Conservation (phyloP, 805 yeast species). For the Saccharomycopsis fermentans region DNA sequence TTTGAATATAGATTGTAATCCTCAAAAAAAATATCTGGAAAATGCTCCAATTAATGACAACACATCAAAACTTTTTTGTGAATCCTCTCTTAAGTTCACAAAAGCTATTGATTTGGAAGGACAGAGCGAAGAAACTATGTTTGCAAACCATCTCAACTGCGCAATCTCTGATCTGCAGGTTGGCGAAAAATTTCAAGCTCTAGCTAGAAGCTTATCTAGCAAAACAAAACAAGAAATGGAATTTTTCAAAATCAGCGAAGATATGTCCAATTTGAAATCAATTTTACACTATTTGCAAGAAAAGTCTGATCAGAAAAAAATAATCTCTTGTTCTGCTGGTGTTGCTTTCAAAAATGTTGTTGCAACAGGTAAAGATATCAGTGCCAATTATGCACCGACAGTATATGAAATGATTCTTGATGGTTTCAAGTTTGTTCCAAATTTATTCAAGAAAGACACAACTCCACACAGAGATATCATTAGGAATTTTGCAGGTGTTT, state of each 20-base stretch:
- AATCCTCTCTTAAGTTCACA: too few relatives aligned
- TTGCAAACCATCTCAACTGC: slow-evolving; percentile 17
- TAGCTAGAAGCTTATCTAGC: slow-evolving; percentile 41
- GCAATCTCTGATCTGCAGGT: slow-evolving; percentile 26
- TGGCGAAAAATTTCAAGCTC: slow-evolving; percentile 33
- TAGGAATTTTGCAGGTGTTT: slow-evolving; percentile 33
- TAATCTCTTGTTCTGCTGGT: slow-evolving; percentile 41
- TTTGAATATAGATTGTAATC: too few relatives aligned
- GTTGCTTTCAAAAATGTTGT: slow-evolving; percentile 35
- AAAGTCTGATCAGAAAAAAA: slow-evolving; percentile 34
- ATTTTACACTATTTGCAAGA: slow-evolving; percentile 32
- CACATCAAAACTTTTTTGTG: too few relatives aligned
- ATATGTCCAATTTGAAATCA: slow-evolving; percentile 37
- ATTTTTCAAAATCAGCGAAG: slow-evolving; percentile 33
- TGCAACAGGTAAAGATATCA: slow-evolving; percentile 39
- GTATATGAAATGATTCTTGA: slow-evolving; percentile 35
- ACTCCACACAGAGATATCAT: slow-evolving; percentile 24
- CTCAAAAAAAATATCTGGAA: too few relatives aligned
- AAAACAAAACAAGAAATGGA: slow-evolving; percentile 38
- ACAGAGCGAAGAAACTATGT: slow-evolving; percentile 13
- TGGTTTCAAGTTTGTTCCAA: slow-evolving; percentile 28
- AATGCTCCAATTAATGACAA: too few relatives aligned
- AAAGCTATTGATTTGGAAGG: slow-evolving; percentile 9
- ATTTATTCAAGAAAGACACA: slow-evolving; percentile 27
- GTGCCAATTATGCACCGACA: slow-evolving; percentile 42